Base-by-base conservation (phyloP, 805 yeast genomes). In the Candida endomychidarum region DNA sequence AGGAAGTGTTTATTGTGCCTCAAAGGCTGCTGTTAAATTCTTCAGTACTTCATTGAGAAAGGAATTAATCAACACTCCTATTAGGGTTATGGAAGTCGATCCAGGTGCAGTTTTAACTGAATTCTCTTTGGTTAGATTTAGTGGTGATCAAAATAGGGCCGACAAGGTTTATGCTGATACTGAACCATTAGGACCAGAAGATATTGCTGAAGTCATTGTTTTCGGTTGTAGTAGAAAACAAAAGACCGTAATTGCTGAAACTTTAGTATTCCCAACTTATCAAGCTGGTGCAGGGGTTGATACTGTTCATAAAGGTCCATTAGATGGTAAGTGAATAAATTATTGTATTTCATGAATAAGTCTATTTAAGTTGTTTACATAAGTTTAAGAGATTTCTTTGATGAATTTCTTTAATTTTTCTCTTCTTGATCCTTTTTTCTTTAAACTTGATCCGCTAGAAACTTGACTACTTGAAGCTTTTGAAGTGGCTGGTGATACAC, bases 81-180 rank as follows among this genome's bases (percentile, higher is more conserved):
- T 66, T 35, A 54, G 72, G 41, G 67, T 66, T 11, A 42, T 65
- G 47, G 70, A 65, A 51, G 63, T 65, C 16, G 67, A 61, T 42
- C 70, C 71, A 2, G 72, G 72, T 41, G 67, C 67, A 9, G 72
- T 66, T 3, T 57, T 56, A 42, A 65, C 72, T 18, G 72, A 66
- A 48, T 66, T 66, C 40, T 58, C 65, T 14, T 41, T 58, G 26
- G 67, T 65, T 26, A 55, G 72, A 37, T 58, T 53, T 47, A 44
- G 56, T 20, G 70, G 71, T 23, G 69, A 65, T 42, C 34, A 47
- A 34, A 48, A 50, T 5, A 46, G 51, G 10, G 70, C 70, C 17
- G 56, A 60, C 23, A 54, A 52, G 20, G 67, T 63, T 12, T 66
- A 65, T 45, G 55, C 54, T 37, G 69, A 68, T 9, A 53, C 62